Evolutionary conservation across 225 moss, liverwort and hornwort genomes (phyloP).

Genomic region (Asterella californica): DNA sequence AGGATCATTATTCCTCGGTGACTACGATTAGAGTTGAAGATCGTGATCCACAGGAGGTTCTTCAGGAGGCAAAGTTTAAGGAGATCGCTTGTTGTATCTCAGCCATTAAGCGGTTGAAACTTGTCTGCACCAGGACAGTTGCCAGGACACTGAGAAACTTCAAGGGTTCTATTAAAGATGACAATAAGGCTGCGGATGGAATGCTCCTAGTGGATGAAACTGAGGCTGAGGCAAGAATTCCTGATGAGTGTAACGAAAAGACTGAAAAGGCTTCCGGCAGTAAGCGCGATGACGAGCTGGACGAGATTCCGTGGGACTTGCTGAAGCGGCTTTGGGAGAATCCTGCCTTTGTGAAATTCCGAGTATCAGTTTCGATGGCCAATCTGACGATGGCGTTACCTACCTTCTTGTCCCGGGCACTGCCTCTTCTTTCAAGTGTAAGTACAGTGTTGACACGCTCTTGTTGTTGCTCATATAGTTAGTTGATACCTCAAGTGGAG

Average conservation of each 20-base stretch:
- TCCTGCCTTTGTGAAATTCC: slow-evolving; percentile 26
- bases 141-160: slow-evolving; percentile 11
- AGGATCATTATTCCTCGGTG: background rate
- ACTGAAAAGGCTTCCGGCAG: slow-evolving; percentile 9
- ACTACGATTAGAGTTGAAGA: background rate
- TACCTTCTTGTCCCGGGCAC: slow-evolving; percentile 23
- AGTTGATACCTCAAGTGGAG: background rate
- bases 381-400: slow-evolving; percentile 26
- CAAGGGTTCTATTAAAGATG: slow-evolving; percentile 1
- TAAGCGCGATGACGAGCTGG: slow-evolving; percentile 20
- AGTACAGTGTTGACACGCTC: background rate
- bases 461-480: background rate
- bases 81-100: slow-evolving; percentile 14
- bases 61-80: slow-evolving; percentile 22
- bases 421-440: slow-evolving; percentile 25
- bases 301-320: slow-evolving; percentile 27
- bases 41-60: background rate
- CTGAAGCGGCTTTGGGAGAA: slow-evolving; percentile 23
- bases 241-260: background rate
- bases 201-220: background rate
- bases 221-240: background rate
- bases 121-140: slow-evolving; percentile 9
- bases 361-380: slow-evolving; percentile 26
- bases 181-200: background rate
- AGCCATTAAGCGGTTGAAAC: slow-evolving; percentile 16